Evolutionary conservation across 371 early-diverging fungal species (phyloP).

Genomic region (Mucor irregularis): DNA sequence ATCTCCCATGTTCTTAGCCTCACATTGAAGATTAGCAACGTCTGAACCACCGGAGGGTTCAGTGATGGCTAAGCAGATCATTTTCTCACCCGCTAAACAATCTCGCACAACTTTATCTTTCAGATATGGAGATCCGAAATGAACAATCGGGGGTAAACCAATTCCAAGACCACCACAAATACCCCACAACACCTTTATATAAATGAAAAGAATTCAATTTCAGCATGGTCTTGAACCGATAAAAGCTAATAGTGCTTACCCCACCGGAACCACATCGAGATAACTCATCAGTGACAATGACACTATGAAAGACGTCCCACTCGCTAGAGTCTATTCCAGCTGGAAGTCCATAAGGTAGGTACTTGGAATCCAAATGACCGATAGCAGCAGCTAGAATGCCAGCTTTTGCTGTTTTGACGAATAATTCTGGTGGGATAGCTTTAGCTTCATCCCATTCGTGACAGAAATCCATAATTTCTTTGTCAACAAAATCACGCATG

Average conservation of each 20-base stretch:
- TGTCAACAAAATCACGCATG: slow-evolving; percentile 60
- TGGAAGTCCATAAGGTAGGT: slow-evolving; percentile 28
- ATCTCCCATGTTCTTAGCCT: slow-evolving; percentile 74
- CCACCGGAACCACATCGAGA: slow-evolving; percentile 74
- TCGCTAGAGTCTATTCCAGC: slow-evolving; percentile 34
- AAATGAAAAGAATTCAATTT: background rate
- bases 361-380: slow-evolving; percentile 14
- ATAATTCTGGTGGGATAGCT: slow-evolving; percentile 52
- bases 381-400: slow-evolving; percentile 54
- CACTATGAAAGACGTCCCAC: slow-evolving; percentile 63
- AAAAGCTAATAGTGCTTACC: slow-evolving; percentile 24
- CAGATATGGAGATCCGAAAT: slow-evolving; percentile 62
- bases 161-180: slow-evolving; percentile 63
- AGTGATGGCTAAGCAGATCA: slow-evolving; percentile 69
- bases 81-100: slow-evolving; percentile 61
- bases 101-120: slow-evolving; percentile 61
- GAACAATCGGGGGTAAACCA: slow-evolving; percentile 69
- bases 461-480: slow-evolving; percentile 61
- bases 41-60: slow-evolving; percentile 76
- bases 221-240: too few relatives aligned
- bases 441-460: slow-evolving; percentile 73
- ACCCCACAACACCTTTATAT: slow-evolving; percentile 37
- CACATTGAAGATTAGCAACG: slow-evolving; percentile 78
- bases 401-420: slow-evolving; percentile 57
- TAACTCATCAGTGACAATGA: slow-evolving; percentile 66